Conservation (phyloP, 257 asterid genomes). For the Ehretia macrophylla region DNA sequence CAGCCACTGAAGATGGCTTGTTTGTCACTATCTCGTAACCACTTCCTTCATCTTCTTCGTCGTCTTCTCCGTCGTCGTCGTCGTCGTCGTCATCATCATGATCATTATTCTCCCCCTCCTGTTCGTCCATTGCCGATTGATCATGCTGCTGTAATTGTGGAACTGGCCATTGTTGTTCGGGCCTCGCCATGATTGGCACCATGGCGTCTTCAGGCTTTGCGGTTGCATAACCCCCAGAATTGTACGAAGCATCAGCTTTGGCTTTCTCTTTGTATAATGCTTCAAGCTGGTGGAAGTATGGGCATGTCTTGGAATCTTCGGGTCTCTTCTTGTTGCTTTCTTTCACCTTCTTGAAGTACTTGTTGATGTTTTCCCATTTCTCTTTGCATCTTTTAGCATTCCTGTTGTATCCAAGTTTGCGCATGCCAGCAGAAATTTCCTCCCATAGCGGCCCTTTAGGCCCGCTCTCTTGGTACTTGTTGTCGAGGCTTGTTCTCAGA, state of each 20-base stretch:
- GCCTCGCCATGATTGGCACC: constrained; percentile 83
- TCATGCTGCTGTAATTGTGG: constrained; percentile 8
- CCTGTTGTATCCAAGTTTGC: constrained; percentile 61
- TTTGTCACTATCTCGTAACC: constrained; percentile 64
- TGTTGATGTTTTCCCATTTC: constrained; percentile 98
- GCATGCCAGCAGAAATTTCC: constrained; percentile 76
- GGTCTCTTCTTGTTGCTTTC: constrained; percentile 78
- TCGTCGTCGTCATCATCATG: constrained; percentile 30
- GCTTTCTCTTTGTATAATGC: constrained; percentile 68
- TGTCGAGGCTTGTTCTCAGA: constrained; percentile 61
- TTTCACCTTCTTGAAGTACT: constrained; percentile 87
- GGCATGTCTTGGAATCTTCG: constrained; percentile 88
- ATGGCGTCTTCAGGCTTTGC: constrained; percentile 16
- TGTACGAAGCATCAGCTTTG: constrained; percentile 20
- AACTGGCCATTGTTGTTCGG: constrained; percentile 92
- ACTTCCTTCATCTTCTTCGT: constrained; percentile 41
- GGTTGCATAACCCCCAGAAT: background rate
- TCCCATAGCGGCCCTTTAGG: constrained; percentile 98
- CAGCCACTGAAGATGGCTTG: constrained; percentile 43
- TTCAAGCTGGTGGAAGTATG: constrained; percentile 81
- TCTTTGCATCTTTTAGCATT: constrained; percentile 90
- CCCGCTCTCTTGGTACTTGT: constrained; percentile 78
- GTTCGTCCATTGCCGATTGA: constrained; percentile 30
- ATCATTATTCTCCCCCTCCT: constrained; percentile 30
- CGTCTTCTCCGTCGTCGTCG: constrained; percentile 41